phyloP scores from a whole-genome alignment of 2,329 filamentous ascomycete genomes.

The Trichoderma atroviride region DNA sequence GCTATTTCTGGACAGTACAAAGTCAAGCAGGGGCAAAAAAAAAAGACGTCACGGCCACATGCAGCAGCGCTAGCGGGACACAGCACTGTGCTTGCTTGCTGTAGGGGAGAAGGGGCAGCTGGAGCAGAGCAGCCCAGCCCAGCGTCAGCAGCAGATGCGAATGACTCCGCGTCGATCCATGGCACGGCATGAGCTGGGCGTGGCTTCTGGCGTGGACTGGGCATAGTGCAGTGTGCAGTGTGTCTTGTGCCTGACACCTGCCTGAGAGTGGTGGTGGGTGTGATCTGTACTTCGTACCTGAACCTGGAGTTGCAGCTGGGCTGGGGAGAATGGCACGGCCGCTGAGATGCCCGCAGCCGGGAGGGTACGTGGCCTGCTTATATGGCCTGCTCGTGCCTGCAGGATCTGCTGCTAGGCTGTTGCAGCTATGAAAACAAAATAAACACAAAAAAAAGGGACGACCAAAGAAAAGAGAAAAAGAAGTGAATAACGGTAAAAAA shows the following conservation, averaged over 20 bases:
- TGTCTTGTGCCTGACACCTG: slow-evolving; percentile 16
- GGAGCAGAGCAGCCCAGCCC: background rate
- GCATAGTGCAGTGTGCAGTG: slow-evolving; percentile 14
- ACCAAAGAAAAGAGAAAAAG: background rate
- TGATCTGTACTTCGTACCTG: slow-evolving; percentile 2
- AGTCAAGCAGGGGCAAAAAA: background rate
- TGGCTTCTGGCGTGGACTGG: slow-evolving; percentile 5
- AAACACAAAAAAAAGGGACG: background rate
- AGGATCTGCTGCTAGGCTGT: background rate
- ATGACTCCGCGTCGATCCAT: background rate
- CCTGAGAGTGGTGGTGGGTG: slow-evolving; percentile 5
- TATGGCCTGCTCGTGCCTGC: slow-evolving; percentile 21
- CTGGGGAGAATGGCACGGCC: slow-evolving; percentile 2
- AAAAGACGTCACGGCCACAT: slow-evolving; percentile 20
- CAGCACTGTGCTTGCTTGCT: background rate
- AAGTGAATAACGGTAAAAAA: background rate
- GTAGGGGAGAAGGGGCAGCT: slow-evolving; percentile 4
- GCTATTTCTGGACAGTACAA: slow-evolving; percentile 15
- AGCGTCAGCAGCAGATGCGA: background rate
- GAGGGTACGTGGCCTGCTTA: background rate
- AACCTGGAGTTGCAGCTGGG: slow-evolving; percentile 6
- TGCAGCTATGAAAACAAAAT: background rate
- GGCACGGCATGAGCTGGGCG: slow-evolving; percentile 10
- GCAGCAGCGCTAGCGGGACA: slow-evolving; percentile 1
- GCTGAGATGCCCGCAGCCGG: background rate